phyloP scores from a whole-genome alignment of 495 filamentous ascomycete species.

The Penicillium mononematosum region DNA sequence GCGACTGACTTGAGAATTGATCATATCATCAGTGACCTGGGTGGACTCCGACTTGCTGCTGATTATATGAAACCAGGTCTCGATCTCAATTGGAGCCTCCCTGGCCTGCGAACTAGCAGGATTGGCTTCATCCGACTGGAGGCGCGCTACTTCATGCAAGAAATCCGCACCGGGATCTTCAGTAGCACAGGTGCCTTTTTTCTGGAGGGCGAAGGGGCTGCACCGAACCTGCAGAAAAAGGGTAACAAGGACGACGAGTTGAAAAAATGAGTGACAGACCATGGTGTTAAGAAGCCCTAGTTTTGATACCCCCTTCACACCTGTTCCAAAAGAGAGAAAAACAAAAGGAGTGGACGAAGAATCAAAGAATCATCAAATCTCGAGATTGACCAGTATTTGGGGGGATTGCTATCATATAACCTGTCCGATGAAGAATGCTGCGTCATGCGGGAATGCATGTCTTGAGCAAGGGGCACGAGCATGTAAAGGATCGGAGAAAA shows the following conservation, averaged over 20 bases:
- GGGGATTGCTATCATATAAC: neutral
- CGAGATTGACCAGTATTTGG: neutral
- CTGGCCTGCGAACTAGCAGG: constrained; percentile 24
- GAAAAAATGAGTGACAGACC: constrained; percentile 25
- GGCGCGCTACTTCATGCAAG: constrained; percentile 27
- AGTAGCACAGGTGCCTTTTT: constrained; percentile 42
- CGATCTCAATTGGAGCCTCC: constrained; percentile 41
- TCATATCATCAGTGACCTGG: constrained; percentile 41
- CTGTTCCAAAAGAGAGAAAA: constrained; percentile 1
- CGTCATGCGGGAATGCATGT: constrained; percentile 29
- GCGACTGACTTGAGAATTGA: constrained; percentile 42
- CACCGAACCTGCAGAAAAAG: constrained; percentile 21
- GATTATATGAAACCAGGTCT: constrained; percentile 51
- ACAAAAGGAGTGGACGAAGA: neutral
- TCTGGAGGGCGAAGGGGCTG: constrained; percentile 18
- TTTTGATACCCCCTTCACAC: constrained; percentile 15
- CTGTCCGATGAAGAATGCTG: constrained; percentile 24
- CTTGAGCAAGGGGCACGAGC: constrained; percentile 16
- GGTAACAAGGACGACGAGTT: constrained; percentile 26
- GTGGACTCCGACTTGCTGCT: constrained; percentile 33
- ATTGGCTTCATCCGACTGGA: constrained; percentile 20
- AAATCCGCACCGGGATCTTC: constrained; percentile 34
- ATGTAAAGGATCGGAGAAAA: constrained; percentile 7
- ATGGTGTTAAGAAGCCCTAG: constrained; percentile 24
- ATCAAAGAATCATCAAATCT: neutral